phyloP scores from a whole-genome alignment of 345 rosid species.

The Luvunga scandens region DNA sequence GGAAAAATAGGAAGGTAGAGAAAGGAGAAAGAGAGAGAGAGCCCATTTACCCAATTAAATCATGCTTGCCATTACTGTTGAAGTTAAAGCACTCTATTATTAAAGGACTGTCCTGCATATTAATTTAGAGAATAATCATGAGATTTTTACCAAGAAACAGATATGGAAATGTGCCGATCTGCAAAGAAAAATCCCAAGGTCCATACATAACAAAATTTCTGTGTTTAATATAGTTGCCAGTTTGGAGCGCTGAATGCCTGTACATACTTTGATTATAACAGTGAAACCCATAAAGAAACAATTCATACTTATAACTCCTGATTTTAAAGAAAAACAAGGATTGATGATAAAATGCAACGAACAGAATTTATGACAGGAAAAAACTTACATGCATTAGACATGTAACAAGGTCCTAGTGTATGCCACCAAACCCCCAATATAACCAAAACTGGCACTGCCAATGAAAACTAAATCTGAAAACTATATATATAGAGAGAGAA shows the following conservation, averaged over 20 bases:
- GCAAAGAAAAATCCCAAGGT: not conserved
- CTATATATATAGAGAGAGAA: too few relatives aligned
- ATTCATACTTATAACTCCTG: not conserved
- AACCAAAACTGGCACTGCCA: not conserved
- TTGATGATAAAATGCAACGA: not conserved
- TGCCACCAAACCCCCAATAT: not conserved
- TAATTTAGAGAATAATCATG: not conserved
- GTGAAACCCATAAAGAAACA: not conserved
- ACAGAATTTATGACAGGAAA: not conserved
- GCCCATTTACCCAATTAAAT: conserved; percentile 58
- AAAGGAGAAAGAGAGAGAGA: conserved; percentile 1
- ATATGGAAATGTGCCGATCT: not conserved
- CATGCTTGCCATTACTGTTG: conserved; percentile 67
- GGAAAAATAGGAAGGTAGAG: not conserved
- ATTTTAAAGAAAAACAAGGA: not conserved
- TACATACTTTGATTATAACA: conserved; percentile 1
- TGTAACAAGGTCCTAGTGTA: not conserved
- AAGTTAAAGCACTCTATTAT: conserved; percentile 68
- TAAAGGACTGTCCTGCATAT: conserved; percentile 59
- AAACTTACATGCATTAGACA: not conserved
- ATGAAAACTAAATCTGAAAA: not conserved
- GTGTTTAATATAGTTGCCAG: not conserved
- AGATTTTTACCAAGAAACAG: conserved; percentile 10
- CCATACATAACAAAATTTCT: not conserved
- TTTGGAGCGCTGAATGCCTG: not conserved